Base-by-base conservation (phyloP, 805 yeast genomes). In the Metschnikowia bowlesiae region DNA sequence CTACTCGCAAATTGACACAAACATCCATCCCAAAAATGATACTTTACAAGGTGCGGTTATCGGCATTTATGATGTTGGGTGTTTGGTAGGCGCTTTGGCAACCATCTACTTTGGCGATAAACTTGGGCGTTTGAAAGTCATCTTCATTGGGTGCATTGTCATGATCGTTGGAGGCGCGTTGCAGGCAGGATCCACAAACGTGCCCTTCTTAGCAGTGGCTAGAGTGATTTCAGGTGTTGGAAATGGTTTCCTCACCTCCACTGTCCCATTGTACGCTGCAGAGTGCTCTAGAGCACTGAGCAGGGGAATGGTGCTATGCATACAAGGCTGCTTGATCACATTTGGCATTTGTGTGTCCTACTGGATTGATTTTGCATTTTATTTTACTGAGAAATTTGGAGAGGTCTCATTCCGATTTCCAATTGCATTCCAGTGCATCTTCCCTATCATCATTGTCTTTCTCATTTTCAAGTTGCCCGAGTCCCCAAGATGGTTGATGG, bases 401-500 rank as follows among this genome's bases (percentile, higher is more conserved):
- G 55, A 56, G 22, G 53, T 58, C 2, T 56, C 68, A 48, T 72
- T 73, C 68, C 60, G 73, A 52, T 63, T 62, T 56, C 72, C 69
- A 48, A 64, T 61, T 47, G 70, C 66, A 29, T 68, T 61, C 59
- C 73, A 62, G 55, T 54, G 58, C 30, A 41, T 62, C 7, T 62
- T 62, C 46, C 62, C 65, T 2, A 34, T 62, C 8, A 35, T 57
- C 13, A 54, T 56, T 6, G 50, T 54, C 5, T 53, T 53, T 14
- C 32, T 55, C 30, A 53, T 61, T 14, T 57, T 54, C 42, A 52
- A 55, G 41, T 62, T 70, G 32, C 79, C 80, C 1, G 79, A 75
- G 56, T 71, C 77, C 9, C 79, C 79, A 22, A 65, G 79, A 62
- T 73, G 75, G 73, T 56, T 73, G 31, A 59, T 70, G 56, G 61